These are phyloP conservation scores for Colletotrichum cordylinicola DNA, from an alignment of 2,329 filamentous ascomycete genomes.

Conservation along the genomic window DNA sequence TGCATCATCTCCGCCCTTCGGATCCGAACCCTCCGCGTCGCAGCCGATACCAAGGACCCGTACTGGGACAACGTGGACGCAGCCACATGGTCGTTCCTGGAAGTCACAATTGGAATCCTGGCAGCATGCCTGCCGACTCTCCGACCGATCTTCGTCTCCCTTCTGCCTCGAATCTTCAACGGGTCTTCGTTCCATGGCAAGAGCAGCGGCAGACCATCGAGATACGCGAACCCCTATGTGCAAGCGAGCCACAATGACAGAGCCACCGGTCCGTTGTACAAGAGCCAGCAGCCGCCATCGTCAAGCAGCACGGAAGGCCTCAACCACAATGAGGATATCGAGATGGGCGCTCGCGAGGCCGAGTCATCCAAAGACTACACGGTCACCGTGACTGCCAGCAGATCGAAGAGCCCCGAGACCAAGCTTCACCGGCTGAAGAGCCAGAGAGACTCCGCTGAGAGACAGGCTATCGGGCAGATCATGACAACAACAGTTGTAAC, in stretches of 20 bases:
- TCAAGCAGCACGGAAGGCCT: neutral
- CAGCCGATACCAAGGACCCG: slow-evolving; percentile 24
- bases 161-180: slow-evolving; percentile 25
- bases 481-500: slow-evolving; percentile 29
- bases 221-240: neutral
- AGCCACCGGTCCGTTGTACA: slow-evolving; percentile 12
- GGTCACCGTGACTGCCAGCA: neutral
- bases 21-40: slow-evolving; percentile 31
- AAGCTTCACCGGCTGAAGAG: neutral
- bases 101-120: slow-evolving; percentile 33
- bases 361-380: neutral
- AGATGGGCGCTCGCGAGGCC: neutral
- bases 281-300: neutral
- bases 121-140: slow-evolving; percentile 34
- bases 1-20: slow-evolving; percentile 33
- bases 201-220: neutral
- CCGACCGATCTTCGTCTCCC: slow-evolving; percentile 29
- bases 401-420: neutral
- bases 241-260: slow-evolving; percentile 15
- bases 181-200: neutral
- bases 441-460: neutral
- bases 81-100: slow-evolving; percentile 35
- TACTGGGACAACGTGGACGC: slow-evolving; percentile 36
- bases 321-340: neutral
- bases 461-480: slow-evolving; percentile 10